phyloP scores from a whole-genome alignment of 257 asterid genomes.

The Solanum tarijense region DNA sequence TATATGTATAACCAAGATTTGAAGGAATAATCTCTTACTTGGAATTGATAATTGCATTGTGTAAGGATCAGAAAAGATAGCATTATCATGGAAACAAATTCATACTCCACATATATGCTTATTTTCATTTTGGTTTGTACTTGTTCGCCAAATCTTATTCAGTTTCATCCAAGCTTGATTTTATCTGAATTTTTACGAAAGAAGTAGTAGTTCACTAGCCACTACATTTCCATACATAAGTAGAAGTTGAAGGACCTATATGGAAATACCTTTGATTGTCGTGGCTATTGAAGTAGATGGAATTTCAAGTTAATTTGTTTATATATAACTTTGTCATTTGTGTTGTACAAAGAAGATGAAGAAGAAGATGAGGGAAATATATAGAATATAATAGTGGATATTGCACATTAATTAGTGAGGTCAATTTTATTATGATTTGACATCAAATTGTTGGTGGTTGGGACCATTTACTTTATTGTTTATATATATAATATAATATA shows the following conservation, averaged over 20 bases:
- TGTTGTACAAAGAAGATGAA: background rate
- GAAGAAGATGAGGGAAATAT: background rate
- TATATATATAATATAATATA: background rate
- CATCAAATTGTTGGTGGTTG: background rate
- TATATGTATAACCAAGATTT: background rate
- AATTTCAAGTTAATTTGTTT: background rate
- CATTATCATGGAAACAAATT: background rate
- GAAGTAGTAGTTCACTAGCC: rapidly evolving
- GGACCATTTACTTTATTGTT: background rate
- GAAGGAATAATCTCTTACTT: background rate
- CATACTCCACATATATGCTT: background rate
- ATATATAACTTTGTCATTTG: background rate
- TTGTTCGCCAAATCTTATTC: background rate
- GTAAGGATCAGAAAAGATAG: background rate
- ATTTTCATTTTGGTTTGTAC: background rate
- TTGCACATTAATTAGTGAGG: background rate
- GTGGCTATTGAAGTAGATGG: background rate
- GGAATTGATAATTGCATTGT: background rate
- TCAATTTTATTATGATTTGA: background rate
- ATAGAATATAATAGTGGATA: background rate
- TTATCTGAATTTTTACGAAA: background rate
- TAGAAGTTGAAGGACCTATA: background rate
- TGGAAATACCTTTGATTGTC: background rate
- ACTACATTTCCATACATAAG: background rate
- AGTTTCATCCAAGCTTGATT: background rate